phyloP scores from a whole-genome alignment of 2,329 filamentous ascomycete species.

The Colletotrichum destructivum region DNA sequence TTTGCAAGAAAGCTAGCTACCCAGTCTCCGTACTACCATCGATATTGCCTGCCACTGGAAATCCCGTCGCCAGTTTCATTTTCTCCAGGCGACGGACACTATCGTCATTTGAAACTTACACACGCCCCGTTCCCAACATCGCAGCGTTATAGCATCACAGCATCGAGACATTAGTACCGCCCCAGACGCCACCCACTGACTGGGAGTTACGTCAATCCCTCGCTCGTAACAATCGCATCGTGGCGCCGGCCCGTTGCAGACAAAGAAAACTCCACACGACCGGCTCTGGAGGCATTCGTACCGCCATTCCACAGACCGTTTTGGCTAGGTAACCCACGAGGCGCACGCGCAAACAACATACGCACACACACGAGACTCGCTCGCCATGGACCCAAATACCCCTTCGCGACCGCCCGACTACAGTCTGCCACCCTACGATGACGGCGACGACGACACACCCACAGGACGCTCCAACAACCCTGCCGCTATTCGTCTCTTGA shows the following conservation, averaged over 20 bases:
- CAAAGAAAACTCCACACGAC: constrained; percentile 21
- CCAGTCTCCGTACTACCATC: constrained; percentile 3
- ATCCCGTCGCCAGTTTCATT: not conserved
- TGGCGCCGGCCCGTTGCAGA: constrained; percentile 36
- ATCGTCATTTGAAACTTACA: constrained; percentile 18
- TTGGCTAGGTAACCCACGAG: constrained; percentile 34
- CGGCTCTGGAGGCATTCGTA: constrained; percentile 15
- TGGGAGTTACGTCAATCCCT: constrained; percentile 12
- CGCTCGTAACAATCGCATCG: constrained; percentile 10
- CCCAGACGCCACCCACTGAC: constrained; percentile 11
- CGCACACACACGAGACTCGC: not conserved
- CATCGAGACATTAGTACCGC: not conserved
- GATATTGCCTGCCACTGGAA: constrained; percentile 2
- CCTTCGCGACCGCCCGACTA: constrained; percentile 72
- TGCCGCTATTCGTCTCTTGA: constrained; percentile 73
- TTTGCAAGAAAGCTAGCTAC: constrained; percentile 10
- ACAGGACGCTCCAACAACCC: constrained; percentile 61
- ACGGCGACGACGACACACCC: constrained; percentile 65
- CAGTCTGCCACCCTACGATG: constrained; percentile 69
- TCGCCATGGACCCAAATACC: constrained; percentile 65
- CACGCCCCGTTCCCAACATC: not conserved
- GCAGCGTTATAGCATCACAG: not conserved
- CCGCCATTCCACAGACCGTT: constrained; percentile 30
- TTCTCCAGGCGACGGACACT: not conserved
- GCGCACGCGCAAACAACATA: constrained; percentile 24